Evolutionary conservation across 2,329 filamentous ascomycete genomes (phyloP).

Genomic region (Neofusicoccum sp.): DNA sequence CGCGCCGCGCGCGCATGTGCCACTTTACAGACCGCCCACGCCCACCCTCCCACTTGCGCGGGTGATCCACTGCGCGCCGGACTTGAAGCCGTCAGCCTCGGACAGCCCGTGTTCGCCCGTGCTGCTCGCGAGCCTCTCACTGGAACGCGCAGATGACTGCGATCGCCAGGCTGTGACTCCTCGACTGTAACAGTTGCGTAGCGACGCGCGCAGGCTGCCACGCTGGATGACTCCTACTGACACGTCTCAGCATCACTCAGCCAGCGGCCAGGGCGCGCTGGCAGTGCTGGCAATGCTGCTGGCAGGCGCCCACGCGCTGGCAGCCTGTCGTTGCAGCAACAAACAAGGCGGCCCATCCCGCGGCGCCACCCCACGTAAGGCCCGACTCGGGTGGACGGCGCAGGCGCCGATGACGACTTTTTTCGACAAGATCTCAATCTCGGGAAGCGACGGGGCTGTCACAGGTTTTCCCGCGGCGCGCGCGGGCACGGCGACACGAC

Average conservation of each 20-base stretch:
- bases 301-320: background rate
- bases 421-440: too few relatives aligned
- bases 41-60: background rate
- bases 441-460: too few relatives aligned
- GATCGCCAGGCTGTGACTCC: background rate
- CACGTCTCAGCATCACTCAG: slow-evolving; percentile 7
- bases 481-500: background rate
- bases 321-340: background rate
- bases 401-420: background rate
- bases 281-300: background rate
- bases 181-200: background rate
- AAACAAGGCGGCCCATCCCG: background rate
- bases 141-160: background rate
- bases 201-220: background rate
- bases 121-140: background rate
- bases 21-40: background rate
- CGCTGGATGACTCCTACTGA: background rate
- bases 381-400: background rate
- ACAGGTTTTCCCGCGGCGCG: too few relatives aligned
- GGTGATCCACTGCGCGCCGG: background rate
- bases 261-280: background rate
- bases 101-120: background rate
- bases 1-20: background rate
- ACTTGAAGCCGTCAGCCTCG: background rate
- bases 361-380: background rate